These are phyloP conservation scores for Aspergillus awamori DNA, from an alignment of 2,329 filamentous ascomycete genomes.

Conservation along the genomic window DNA sequence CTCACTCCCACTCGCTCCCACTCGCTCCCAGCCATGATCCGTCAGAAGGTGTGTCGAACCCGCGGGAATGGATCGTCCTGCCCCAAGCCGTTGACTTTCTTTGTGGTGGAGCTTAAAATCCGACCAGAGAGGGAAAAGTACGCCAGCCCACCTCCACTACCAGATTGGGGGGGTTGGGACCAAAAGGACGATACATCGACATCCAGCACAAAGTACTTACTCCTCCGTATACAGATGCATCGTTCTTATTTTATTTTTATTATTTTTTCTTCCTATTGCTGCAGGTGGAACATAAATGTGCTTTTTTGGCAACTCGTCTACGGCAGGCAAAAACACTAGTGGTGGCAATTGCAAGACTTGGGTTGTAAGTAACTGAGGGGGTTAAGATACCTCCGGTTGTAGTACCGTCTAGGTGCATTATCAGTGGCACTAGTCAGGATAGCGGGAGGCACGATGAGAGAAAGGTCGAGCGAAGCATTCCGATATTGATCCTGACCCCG, in stretches of 20 bases:
- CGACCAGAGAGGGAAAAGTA: slow-evolving; percentile 6
- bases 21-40: slow-evolving; percentile 21
- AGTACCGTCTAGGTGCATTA: slow-evolving; percentile 1
- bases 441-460: not conserved
- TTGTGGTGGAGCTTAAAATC: slow-evolving; percentile 13
- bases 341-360: not conserved
- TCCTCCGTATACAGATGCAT: not conserved
- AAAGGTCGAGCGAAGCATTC: slow-evolving; percentile 2
- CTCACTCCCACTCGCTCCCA: slow-evolving; percentile 12
- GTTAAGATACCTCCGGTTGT: not conserved
- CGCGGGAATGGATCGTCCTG: slow-evolving; percentile 34
- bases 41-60: slow-evolving; percentile 30
- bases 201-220: not conserved
- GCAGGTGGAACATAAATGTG: not conserved
- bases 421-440: slow-evolving; percentile 2
- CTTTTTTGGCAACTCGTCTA: not conserved
- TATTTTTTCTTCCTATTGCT: not conserved
- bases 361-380: not conserved
- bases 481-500: slow-evolving; percentile 4
- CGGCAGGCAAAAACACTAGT: not conserved
- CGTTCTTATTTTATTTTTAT: not conserved
- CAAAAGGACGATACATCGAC: not conserved
- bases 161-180: not conserved
- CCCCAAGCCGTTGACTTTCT: slow-evolving; percentile 22
- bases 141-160: slow-evolving; percentile 4